Percentiles rank a stretch among this genome's conserved stretches.
Conservation (phyloP, 164 flowering plant genomes). For the Paratinospora sagittata region DNA sequence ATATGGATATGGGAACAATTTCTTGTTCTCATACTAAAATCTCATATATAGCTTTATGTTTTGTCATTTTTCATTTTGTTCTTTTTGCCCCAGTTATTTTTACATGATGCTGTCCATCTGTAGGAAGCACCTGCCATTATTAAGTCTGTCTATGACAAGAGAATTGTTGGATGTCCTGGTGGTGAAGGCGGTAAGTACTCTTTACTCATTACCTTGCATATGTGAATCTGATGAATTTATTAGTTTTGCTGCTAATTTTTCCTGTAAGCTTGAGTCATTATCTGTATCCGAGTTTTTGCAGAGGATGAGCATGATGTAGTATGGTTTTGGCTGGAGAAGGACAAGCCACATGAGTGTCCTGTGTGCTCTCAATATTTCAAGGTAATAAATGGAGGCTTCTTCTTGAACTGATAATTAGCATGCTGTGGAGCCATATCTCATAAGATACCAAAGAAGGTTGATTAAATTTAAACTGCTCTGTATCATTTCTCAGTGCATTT, state of each 20-base stretch:
- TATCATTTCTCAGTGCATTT: too few species aligned
- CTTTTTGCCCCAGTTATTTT: neutral
- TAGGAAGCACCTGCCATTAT: slow-evolving; percentile 66
- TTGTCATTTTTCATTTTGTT: too few species aligned
- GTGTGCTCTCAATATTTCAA: slow-evolving; percentile 71
- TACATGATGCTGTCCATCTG: slow-evolving; percentile 6
- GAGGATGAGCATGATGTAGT: slow-evolving; percentile 96
- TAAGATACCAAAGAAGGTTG: neutral
- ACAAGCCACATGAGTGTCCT: slow-evolving; percentile 81
- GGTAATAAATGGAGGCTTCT: slow-evolving; percentile 32
- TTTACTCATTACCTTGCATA: neutral
- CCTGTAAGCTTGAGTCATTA: neutral
- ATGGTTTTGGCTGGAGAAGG: slow-evolving; percentile 97
- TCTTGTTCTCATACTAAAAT: neutral
- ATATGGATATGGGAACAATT: neutral
- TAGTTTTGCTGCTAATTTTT: neutral
- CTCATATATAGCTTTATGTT: too few species aligned
- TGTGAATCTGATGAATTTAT: neutral
- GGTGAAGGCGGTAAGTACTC: slow-evolving; percentile 55
- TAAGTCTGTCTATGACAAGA: slow-evolving; percentile 48
- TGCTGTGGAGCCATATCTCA: neutral
- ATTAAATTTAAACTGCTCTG: too few species aligned
- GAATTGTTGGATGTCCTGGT: slow-evolving; percentile 79
- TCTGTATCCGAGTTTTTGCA: slow-evolving; percentile 11
- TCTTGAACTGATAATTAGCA: neutral